A percentile compares a stretch with the other conserved stretches of the same genome.
Evolutionary conservation across 73 alveolate species (phyloP).

Genomic region (Stentor roeselii): DNA sequence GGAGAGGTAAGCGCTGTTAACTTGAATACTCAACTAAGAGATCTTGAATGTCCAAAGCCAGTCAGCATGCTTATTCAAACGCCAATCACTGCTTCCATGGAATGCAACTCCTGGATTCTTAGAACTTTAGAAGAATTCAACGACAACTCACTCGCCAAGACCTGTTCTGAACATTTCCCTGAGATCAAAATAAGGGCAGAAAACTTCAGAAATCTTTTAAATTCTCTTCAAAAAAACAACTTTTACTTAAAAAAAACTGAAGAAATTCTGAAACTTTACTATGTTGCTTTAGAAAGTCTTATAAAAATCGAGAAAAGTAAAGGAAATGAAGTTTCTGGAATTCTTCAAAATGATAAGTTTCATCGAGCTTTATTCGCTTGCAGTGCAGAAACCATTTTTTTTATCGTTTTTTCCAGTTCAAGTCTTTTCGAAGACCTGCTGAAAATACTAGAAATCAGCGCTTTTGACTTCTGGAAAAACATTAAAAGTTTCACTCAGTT

Average conservation of each 20-base stretch:
- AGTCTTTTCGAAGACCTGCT: constrained; percentile 38
- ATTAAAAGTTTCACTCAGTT: constrained; percentile 52
- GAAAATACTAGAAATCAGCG: constrained; percentile 31
- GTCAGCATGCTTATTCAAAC: not conserved
- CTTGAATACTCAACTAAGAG: not conserved
- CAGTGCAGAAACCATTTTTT: constrained; percentile 43
- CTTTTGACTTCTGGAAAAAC: constrained; percentile 61
- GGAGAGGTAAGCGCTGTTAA: not conserved
- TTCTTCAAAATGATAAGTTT: constrained; percentile 33
- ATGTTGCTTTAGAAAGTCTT: constrained; percentile 46
- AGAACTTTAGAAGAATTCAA: not conserved
- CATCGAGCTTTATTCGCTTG: constrained; percentile 40
- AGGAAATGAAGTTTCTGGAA: constrained; percentile 19
- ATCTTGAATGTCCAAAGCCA: not conserved
- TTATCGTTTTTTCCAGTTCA: constrained; percentile 19
- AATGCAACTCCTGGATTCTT: not conserved
- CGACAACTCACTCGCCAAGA: not conserved
- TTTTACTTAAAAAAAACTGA: not conserved
- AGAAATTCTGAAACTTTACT: constrained; percentile 16
- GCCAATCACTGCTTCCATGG: constrained; percentile 24
- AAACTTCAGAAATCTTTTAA: too few relatives aligned
- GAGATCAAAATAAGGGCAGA: not conserved
- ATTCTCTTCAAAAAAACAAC: not conserved
- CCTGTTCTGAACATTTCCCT: not conserved
- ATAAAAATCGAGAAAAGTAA: constrained; percentile 28